phyloP scores from a whole-genome alignment of 2,329 filamentous ascomycete species.

The Piedraia hortae region DNA sequence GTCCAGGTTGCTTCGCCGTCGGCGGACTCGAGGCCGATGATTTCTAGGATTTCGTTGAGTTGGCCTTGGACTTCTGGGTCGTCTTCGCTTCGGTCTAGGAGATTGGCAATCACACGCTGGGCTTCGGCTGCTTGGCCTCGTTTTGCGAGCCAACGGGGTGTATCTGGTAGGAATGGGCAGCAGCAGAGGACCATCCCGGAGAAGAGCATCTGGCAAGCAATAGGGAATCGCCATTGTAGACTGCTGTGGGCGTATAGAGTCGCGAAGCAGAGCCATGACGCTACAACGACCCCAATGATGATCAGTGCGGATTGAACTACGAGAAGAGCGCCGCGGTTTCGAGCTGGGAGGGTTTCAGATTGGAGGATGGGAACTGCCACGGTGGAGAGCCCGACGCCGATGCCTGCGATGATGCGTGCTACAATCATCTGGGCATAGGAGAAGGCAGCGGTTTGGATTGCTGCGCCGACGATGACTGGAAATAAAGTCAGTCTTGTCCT shows the following conservation, averaged over 20 bases:
- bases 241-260: slow-evolving; percentile 7
- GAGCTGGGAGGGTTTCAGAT: slow-evolving; percentile 9
- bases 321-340: slow-evolving; percentile 8
- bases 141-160: slow-evolving; percentile 10
- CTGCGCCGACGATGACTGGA: slow-evolving; percentile 7
- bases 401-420: slow-evolving; percentile 6
- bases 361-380: slow-evolving; percentile 10
- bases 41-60: slow-evolving; percentile 13
- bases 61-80: slow-evolving; percentile 12
- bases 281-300: slow-evolving; percentile 9
- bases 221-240: slow-evolving; percentile 10
- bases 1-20: slow-evolving; percentile 12
- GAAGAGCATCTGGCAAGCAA: slow-evolving; percentile 10
- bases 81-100: slow-evolving; percentile 11
- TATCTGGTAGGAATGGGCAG: slow-evolving; percentile 9
- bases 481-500: too few species aligned
- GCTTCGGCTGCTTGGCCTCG: slow-evolving; percentile 8
- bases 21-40: slow-evolving; percentile 9
- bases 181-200: slow-evolving; percentile 7
- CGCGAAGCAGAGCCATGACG: slow-evolving; percentile 9
- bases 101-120: slow-evolving; percentile 8
- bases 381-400: slow-evolving; percentile 9
- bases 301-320: slow-evolving; percentile 9
- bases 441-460: slow-evolving; percentile 7
- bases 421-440: slow-evolving; percentile 8